These are phyloP conservation scores for Polygonum maritimum DNA, from an alignment of 148 eudicot genomes.

Conservation along the genomic window DNA sequence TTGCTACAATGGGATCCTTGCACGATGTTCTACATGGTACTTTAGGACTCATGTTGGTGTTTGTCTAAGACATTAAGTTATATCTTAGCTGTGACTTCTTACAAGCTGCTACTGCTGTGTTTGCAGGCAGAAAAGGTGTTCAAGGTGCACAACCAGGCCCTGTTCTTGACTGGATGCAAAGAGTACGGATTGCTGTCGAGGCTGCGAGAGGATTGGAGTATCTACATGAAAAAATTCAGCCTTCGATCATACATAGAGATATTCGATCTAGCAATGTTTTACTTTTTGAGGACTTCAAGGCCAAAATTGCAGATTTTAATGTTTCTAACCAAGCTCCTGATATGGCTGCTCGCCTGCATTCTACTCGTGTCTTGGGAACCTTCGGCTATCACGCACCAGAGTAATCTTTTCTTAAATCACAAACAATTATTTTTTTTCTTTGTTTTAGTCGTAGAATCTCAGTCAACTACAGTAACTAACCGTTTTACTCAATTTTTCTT, in stretches of 20 bases:
- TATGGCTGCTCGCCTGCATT: conserved; percentile 72
- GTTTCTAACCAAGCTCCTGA: conserved; percentile 69
- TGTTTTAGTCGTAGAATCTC: not conserved
- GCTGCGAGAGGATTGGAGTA: conserved; percentile 61
- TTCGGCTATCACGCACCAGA: conserved; percentile 75
- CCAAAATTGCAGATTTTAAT: conserved; percentile 60
- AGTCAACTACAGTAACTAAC: not conserved
- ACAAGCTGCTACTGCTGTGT: not conserved
- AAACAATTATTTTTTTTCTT: not conserved
- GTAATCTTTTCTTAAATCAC: conserved; percentile 17
- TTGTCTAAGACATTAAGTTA: not conserved
- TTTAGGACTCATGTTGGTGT: not conserved
- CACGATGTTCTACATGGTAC: conserved; percentile 64
- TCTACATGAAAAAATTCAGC: conserved; percentile 53
- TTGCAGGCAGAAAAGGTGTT: conserved; percentile 55
- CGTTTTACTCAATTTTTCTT: not conserved
- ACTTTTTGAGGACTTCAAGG: conserved; percentile 50
- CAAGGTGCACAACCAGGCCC: conserved; percentile 78
- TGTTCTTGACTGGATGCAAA: conserved; percentile 58
- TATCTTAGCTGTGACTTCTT: not conserved
- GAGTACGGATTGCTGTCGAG: conserved; percentile 58
- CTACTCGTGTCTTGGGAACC: conserved; percentile 61
- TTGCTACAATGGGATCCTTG: conserved; percentile 65
- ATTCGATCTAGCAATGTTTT: conserved; percentile 57
- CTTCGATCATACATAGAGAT: conserved; percentile 56